Evolutionary conservation across 2,329 filamentous ascomycete genomes (phyloP).

Genomic region (Colletotrichum horii): DNA sequence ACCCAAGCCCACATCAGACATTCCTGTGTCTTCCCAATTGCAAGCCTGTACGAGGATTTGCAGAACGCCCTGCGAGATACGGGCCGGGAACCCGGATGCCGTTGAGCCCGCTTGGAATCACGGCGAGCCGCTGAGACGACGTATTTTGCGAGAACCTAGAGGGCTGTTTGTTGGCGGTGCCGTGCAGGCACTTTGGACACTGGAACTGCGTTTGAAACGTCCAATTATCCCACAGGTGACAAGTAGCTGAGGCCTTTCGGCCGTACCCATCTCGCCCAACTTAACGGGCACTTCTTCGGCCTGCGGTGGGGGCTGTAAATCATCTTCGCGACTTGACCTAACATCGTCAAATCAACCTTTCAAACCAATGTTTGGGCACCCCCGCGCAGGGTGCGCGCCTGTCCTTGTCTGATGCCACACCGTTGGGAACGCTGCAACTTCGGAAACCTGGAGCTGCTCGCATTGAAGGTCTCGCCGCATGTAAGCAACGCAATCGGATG

Average conservation of each 20-base stretch:
- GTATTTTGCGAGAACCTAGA: background rate
- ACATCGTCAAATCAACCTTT: background rate
- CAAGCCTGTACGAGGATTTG: background rate
- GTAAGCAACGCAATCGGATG: background rate
- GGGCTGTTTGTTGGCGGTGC: background rate
- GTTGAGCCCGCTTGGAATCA: background rate
- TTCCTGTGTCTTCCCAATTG: background rate
- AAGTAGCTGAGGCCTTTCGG: background rate
- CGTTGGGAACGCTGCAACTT: background rate
- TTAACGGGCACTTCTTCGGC: background rate
- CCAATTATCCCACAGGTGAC: accelerated
- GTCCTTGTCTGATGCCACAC: background rate
- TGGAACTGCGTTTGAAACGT: background rate
- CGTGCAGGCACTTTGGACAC: background rate
- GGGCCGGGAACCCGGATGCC: background rate
- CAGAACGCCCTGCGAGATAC: background rate
- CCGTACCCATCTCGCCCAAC: background rate
- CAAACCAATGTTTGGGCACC: background rate
- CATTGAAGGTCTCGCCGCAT: background rate
- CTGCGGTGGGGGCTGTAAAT: background rate
- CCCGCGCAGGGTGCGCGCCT: background rate
- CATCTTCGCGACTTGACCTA: background rate
- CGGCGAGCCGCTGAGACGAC: background rate
- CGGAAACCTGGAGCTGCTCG: background rate
- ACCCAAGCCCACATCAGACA: background rate